These are phyloP conservation scores for Metarhizium robertsii DNA, from an alignment of 2,329 filamentous ascomycete species.

Conservation along the genomic window DNA sequence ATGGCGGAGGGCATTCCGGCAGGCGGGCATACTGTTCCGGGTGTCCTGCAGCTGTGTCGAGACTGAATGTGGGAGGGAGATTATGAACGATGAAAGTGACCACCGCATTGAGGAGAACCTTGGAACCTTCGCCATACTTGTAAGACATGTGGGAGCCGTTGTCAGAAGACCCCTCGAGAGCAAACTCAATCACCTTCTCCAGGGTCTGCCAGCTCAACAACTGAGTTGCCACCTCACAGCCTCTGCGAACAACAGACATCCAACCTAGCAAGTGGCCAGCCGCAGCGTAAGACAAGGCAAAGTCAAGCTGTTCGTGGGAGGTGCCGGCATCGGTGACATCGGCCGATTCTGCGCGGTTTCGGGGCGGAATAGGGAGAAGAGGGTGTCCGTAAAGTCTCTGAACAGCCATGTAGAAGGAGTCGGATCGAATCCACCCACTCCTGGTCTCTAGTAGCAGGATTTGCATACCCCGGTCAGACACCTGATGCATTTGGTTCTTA, in stretches of 20 bases:
- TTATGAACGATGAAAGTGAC: constrained; percentile 51
- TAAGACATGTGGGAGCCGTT: constrained; percentile 35
- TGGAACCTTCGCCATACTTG: constrained; percentile 41
- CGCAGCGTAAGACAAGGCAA: constrained; percentile 56
- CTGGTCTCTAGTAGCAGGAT: constrained; percentile 34
- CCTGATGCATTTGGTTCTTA: constrained; percentile 21
- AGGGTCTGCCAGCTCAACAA: constrained; percentile 55
- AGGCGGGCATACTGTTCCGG: constrained; percentile 30
- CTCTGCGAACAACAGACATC: constrained; percentile 44
- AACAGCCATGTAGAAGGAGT: constrained; percentile 47
- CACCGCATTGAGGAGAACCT: constrained; percentile 43
- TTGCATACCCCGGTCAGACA: constrained; percentile 14
- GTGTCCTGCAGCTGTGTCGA: constrained; percentile 38
- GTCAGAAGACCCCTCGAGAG: constrained; percentile 30
- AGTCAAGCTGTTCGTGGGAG: constrained; percentile 36
- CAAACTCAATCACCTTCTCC: constrained; percentile 51
- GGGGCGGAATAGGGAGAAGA: constrained; percentile 29
- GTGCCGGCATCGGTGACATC: constrained; percentile 28
- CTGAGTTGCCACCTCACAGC: constrained; percentile 48
- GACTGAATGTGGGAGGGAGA: constrained; percentile 49
- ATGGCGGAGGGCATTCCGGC: constrained; percentile 17
- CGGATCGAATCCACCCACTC: constrained; percentile 43
- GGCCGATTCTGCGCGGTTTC: constrained; percentile 16
- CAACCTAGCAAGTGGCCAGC: constrained; percentile 51
- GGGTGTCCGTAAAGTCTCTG: constrained; percentile 48